Conservation (phyloP, 805 yeast species). For the Suhomyces faveliae region DNA sequence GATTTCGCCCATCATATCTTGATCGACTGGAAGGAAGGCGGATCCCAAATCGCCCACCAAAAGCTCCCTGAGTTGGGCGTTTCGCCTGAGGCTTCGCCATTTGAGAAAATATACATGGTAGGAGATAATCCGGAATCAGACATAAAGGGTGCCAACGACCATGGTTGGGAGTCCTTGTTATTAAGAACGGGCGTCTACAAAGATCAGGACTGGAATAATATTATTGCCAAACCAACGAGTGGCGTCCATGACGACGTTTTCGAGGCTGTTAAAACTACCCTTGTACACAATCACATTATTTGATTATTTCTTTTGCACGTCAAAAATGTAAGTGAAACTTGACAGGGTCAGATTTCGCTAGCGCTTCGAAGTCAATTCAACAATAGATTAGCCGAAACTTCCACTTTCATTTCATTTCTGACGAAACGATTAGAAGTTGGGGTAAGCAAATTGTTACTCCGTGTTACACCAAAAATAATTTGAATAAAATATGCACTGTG, state of each 20-base stretch:
- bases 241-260: constrained; percentile 52
- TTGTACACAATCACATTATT: constrained; percentile 9
- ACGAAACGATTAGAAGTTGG: no score
- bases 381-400: no score
- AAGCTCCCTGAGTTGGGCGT: constrained; percentile 45
- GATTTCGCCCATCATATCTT: constrained; percentile 78
- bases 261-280: constrained; percentile 39
- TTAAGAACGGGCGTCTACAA: constrained; percentile 86
- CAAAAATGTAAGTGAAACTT: background rate
- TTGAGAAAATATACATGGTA: constrained; percentile 80
- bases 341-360: background rate
- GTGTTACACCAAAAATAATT: background rate
- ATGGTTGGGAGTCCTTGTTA: constrained; percentile 87
- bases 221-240: constrained; percentile 43
- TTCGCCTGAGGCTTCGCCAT: constrained; percentile 32
- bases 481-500: background rate
- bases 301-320: background rate
- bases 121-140: constrained; percentile 97
- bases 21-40: constrained; percentile 46
- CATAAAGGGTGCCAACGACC: constrained; percentile 80
- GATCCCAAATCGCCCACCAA: constrained; percentile 19
- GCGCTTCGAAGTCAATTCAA: no score
- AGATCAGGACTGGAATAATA: constrained; percentile 49
- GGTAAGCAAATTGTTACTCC: background rate
- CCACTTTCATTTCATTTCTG: no score